phyloP scores from a whole-genome alignment of 805 yeast genomes.

The Debaryomyces tyrocola region DNA sequence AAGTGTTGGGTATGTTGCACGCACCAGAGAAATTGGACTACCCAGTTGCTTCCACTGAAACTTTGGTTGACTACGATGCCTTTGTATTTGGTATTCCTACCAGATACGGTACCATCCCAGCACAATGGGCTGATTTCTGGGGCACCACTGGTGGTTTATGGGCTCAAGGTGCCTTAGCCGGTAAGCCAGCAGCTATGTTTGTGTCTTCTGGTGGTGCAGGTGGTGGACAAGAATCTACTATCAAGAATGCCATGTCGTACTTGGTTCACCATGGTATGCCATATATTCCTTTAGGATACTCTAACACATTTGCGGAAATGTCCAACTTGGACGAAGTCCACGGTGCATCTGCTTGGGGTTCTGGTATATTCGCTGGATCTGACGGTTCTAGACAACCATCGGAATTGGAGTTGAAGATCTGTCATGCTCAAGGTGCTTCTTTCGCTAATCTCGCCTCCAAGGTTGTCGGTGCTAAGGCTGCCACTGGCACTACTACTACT shows the following conservation, averaged over 20 bases:
- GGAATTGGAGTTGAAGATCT: conserved; percentile 62
- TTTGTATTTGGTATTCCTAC: conserved; percentile 80
- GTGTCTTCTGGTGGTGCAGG: conserved; percentile 71
- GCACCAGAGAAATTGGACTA: conserved; percentile 65
- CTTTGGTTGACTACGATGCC: conserved; percentile 65
- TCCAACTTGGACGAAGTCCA: conserved; percentile 65
- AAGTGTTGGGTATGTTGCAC: conserved; percentile 58
- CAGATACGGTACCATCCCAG: conserved; percentile 72
- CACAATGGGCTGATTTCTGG: conserved; percentile 76
- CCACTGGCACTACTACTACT: conserved; percentile 1
- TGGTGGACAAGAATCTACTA: conserved; percentile 80
- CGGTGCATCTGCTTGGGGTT: conserved; percentile 88
- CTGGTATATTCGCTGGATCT: conserved; percentile 73
- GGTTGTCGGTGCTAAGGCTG: conserved; percentile 6
- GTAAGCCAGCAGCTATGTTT: conserved; percentile 74
- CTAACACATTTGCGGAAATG: conserved; percentile 52
- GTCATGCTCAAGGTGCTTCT: conserved; percentile 63
- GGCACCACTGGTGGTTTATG: conserved; percentile 76
- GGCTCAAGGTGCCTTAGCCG: conserved; percentile 67
- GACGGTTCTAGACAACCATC: conserved; percentile 75
- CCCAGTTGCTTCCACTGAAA: conserved; percentile 59
- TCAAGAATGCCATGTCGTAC: conserved; percentile 55
- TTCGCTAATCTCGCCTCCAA: conserved; percentile 38
- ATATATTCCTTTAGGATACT: conserved; percentile 76
- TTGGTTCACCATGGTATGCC: conserved; percentile 76